Evolutionary conservation across 169 alveolate species (phyloP), one percentile per base, ranked within the genome.

Genomic region (Eimeria necatrix): DNA sequence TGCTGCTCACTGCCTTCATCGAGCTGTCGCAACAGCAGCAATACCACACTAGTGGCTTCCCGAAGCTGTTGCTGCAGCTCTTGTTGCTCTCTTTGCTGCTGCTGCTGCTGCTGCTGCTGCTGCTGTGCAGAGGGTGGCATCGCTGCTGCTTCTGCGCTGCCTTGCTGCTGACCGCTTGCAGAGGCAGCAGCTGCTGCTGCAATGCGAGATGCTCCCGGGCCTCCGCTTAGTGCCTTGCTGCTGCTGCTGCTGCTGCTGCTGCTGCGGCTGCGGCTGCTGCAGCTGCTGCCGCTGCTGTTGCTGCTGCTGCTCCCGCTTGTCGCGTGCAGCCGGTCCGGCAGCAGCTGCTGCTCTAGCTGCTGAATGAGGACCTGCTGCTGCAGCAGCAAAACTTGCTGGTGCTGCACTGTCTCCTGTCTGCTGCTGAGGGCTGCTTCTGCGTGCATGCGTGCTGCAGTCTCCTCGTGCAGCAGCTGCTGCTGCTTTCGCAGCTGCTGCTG

Each of bases 331-430:
- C n/a, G 59, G 14, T 24, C 56, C 56, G 7, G 84, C 20, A 9
- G 84, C 53, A 9, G 84, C 53, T 73, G 84, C 84, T 73, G 84
- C 84, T 26, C 56, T 7, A 41, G 84, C 53, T 73, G 84, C 53
- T 73, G 56, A 9, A 26, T 22, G 53, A 73, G 59, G 56, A 6
- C 56, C n/a, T 73, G 84, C 84, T 73, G 84, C 84, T 73, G 59
- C 53, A 22, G 49, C 84, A 26, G 84, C 53, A 22, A 52, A 22
- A 26, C 59, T 41, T 73, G 84, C 84, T 73, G 84, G 56, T 73
- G 84, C 84, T 73, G 84, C 53, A 22, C 59, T 73, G 84, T 22
- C 59, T 26, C 84, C 84, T 73, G 49, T 7, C 84, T 4, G 84
- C 84, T 24, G 53, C 26, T 73, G 53, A 22, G 53, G 53, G 56